Conservation (phyloP, 1,284 basidiomycete species). For the Boletus coffeatus region DNA sequence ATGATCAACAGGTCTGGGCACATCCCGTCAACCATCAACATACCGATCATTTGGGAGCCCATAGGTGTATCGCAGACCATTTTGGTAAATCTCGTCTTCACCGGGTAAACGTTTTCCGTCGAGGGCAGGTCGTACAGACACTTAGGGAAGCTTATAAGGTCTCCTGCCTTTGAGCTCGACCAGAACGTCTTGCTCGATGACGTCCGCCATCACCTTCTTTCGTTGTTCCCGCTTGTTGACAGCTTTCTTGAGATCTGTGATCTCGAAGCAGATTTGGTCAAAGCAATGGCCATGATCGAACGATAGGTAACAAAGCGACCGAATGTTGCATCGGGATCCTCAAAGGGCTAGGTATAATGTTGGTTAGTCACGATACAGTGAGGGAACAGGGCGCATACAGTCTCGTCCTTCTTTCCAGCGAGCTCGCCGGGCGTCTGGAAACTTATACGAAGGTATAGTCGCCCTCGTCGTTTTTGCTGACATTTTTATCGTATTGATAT, state of each 20-base stretch:
- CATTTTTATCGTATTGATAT: conserved; percentile 99
- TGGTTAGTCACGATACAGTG: not conserved
- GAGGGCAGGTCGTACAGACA: conserved; percentile 89
- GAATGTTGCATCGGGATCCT: conserved; percentile 96
- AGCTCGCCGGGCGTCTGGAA: conserved; percentile 99
- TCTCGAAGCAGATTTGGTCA: conserved; percentile 73
- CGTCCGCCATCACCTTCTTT: conserved; percentile 97
- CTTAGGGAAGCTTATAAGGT: conserved; percentile 82
- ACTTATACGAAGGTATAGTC: conserved; percentile 68
- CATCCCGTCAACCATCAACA: conserved; percentile 23
- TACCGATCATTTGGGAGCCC: conserved; percentile 86
- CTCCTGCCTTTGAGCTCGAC: conserved; percentile 83
- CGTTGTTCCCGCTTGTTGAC: conserved; percentile 97
- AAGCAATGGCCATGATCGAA: conserved; percentile 85
- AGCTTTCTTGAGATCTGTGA: conserved; percentile 94
- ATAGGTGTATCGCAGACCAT: conserved; percentile 89
- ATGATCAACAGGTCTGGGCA: conserved; percentile 12
- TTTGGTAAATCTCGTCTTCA: conserved; percentile 98
- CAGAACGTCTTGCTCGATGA: conserved; percentile 91
- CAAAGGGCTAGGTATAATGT: conserved; percentile 69
- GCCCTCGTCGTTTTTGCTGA: conserved; percentile 95
- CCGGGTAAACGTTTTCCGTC: conserved; percentile 85
- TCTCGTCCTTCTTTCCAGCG: conserved; percentile 98
- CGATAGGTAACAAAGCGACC: conserved; percentile 95
- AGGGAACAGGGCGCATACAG: conserved; percentile 41